A percentile compares a stretch with the other conserved stretches of the same genome.
Conservation (phyloP, 1,284 basidiomycete genomes). For the Rhodotorula sp. region DNA sequence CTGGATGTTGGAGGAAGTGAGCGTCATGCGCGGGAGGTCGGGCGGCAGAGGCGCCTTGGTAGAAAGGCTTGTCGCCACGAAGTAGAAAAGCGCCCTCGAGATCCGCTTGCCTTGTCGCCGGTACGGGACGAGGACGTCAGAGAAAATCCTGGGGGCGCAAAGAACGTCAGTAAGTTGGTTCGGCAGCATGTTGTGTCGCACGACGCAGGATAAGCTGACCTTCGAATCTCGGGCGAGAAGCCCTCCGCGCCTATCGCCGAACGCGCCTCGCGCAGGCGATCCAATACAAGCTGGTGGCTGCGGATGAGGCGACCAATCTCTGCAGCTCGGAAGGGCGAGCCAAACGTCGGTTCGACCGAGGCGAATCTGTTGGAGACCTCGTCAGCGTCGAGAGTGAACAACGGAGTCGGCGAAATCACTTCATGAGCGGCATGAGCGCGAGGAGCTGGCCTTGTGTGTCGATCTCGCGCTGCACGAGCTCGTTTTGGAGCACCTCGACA, state of each 20-base stretch:
- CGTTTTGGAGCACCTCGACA: conserved; percentile 45
- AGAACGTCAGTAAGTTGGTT: conserved; percentile 10
- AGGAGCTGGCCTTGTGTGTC: conserved; percentile 49
- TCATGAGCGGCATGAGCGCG: conserved; percentile 47
- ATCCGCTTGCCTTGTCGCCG: conserved; percentile 21
- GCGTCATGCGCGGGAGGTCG: conserved; percentile 43
- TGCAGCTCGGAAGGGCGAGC: conserved; percentile 42
- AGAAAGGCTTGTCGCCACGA: conserved; percentile 44
- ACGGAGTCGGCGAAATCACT: conserved; percentile 44
- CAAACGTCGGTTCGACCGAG: conserved; percentile 36
- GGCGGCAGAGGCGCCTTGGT: conserved; percentile 47
- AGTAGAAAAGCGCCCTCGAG: neutral
- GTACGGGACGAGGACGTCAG: conserved; percentile 11
- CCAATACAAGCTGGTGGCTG: conserved; percentile 45
- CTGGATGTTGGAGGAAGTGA: conserved; percentile 40
- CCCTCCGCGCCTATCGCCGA: conserved; percentile 44
- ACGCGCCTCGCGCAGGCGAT: conserved; percentile 45
- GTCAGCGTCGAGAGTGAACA: conserved; percentile 27
- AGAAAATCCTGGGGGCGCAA: conserved; percentile 36
- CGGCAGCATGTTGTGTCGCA: too few species aligned
- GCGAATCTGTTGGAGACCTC: conserved; percentile 27
- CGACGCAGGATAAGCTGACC: too few species aligned
- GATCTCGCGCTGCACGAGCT: conserved; percentile 47
- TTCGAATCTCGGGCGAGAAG: conserved; percentile 26
- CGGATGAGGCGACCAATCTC: conserved; percentile 40